Evolutionary conservation across 257 asterid genomes (phyloP).

Genomic region (Solanum microdontum): DNA sequence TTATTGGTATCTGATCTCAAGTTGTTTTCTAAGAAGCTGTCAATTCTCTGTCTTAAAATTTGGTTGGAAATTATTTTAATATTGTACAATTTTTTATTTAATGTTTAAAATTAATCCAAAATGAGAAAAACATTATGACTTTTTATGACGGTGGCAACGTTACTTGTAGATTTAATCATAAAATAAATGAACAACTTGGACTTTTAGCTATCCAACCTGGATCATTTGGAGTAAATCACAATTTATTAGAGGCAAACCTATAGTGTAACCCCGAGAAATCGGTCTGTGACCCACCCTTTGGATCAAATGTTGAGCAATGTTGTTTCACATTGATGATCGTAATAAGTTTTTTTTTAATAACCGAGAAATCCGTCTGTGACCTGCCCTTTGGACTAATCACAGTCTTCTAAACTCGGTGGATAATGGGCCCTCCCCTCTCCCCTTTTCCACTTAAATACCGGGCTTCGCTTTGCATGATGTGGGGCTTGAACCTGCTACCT

Average conservation of each 20-base stretch:
- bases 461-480: too few relatives aligned
- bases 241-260: not conserved
- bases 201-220: not conserved
- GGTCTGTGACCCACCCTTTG: too few relatives aligned
- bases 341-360: too few relatives aligned
- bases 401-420: too few relatives aligned
- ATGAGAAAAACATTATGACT: not conserved
- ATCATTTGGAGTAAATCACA: not conserved
- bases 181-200: not conserved
- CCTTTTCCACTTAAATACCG: too few relatives aligned
- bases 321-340: too few relatives aligned
- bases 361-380: too few relatives aligned
- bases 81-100: not conserved
- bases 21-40: conserved; percentile 2
- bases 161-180: not conserved
- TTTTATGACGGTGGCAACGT: not conserved
- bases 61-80: not conserved
- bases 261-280: too few relatives aligned
- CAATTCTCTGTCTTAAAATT: not conserved
- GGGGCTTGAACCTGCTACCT: too few relatives aligned
- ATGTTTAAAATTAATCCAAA: not conserved
- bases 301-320: not conserved
- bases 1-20: not conserved
- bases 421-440: too few relatives aligned
- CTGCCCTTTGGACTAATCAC: too few relatives aligned